Conservation (phyloP, 495 filamentous ascomycete species). For the Penicillium chermesinum region DNA sequence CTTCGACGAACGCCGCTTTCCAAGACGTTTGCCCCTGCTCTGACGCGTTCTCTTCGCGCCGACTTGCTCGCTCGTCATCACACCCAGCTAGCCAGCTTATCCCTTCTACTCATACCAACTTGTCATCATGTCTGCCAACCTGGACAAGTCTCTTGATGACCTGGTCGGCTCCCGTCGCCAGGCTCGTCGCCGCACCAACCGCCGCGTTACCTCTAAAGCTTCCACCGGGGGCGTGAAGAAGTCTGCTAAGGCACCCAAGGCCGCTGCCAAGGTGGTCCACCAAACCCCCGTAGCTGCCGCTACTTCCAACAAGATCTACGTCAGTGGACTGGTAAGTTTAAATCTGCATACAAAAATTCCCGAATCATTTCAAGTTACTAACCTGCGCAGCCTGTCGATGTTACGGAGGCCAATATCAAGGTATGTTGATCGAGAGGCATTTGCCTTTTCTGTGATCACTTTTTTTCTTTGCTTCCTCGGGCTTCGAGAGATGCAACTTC, state of each 20-base stretch:
- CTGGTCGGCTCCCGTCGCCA: constrained; percentile 76
- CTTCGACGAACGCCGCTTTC: constrained; percentile 14
- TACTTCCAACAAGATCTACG: constrained; percentile 86
- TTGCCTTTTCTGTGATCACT: constrained; percentile 53
- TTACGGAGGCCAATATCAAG: constrained; percentile 94
- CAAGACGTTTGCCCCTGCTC: constrained; percentile 2
- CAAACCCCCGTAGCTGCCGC: constrained; percentile 54
- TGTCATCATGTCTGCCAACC: constrained; percentile 74
- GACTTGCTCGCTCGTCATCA: constrained; percentile 2
- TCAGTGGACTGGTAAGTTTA: constrained; percentile 90
- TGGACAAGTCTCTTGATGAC: constrained; percentile 93
- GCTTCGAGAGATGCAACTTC: constrained; percentile 39
- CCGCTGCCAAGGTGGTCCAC: constrained; percentile 57
- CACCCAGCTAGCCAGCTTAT: constrained; percentile 17
- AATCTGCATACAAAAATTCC: background rate
- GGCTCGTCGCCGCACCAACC: constrained; percentile 51
- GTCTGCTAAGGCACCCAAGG: constrained; percentile 58
- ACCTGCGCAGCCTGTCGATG: constrained; percentile 77
- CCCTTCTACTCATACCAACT: constrained; percentile 4
- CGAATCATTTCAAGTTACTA: constrained; percentile 34
- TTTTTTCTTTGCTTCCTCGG: constrained; percentile 43
- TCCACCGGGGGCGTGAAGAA: constrained; percentile 83
- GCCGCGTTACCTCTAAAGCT: constrained; percentile 48
- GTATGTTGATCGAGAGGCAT: constrained; percentile 83
- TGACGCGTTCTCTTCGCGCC: constrained; percentile 12